A percentile compares a stretch with the other conserved stretches of the same genome.
These are phyloP conservation scores for Pseudogymnoascus sp. DNA, from an alignment of 2,329 filamentous ascomycete genomes.

Conservation along the genomic window DNA sequence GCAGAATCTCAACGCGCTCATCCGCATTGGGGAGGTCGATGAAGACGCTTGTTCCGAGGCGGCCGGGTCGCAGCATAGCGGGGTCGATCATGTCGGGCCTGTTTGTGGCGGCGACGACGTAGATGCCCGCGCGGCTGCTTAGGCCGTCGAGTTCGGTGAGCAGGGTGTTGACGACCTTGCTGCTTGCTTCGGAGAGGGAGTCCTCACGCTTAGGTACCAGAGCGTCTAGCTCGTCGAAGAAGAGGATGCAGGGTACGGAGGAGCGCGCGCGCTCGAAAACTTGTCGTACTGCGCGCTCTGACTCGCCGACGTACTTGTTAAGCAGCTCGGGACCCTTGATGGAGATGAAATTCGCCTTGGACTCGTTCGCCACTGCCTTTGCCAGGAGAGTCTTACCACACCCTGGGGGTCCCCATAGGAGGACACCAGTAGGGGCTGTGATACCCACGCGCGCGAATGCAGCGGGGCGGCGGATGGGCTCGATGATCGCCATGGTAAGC, in stretches of 20 bases:
- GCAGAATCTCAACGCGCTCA: slow-evolving; percentile 80
- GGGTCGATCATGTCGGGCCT: slow-evolving; percentile 93
- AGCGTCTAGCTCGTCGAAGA: slow-evolving; percentile 96
- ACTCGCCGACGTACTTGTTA: slow-evolving; percentile 97
- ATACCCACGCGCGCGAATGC: slow-evolving; percentile 72
- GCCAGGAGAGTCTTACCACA: slow-evolving; percentile 95
- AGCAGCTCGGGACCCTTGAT: slow-evolving; percentile 94
- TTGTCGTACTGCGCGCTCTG: slow-evolving; percentile 84
- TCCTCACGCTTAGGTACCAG: slow-evolving; percentile 79
- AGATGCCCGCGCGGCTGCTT: slow-evolving; percentile 72
- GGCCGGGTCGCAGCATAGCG: slow-evolving; percentile 86
- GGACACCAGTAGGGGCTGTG: slow-evolving; percentile 72
- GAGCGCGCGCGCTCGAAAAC: slow-evolving; percentile 83
- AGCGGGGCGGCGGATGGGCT: slow-evolving; percentile 77
- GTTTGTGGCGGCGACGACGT: slow-evolving; percentile 92
- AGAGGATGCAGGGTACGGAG: slow-evolving; percentile 85
- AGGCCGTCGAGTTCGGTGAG: slow-evolving; percentile 91
- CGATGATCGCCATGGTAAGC: slow-evolving; percentile 77
- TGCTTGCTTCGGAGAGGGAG: slow-evolving; percentile 69
- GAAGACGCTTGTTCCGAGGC: slow-evolving; percentile 81
- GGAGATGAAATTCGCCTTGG: slow-evolving; percentile 94
- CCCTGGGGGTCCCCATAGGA: slow-evolving; percentile 93
- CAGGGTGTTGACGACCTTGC: slow-evolving; percentile 87
- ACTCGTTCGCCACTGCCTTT: slow-evolving; percentile 92
- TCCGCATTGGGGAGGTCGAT: slow-evolving; percentile 74